Evolutionary conservation across 495 filamentous ascomycete genomes (phyloP), one percentile per base, ranked within the genome.

Genomic region (Immersiella caudata): DNA sequence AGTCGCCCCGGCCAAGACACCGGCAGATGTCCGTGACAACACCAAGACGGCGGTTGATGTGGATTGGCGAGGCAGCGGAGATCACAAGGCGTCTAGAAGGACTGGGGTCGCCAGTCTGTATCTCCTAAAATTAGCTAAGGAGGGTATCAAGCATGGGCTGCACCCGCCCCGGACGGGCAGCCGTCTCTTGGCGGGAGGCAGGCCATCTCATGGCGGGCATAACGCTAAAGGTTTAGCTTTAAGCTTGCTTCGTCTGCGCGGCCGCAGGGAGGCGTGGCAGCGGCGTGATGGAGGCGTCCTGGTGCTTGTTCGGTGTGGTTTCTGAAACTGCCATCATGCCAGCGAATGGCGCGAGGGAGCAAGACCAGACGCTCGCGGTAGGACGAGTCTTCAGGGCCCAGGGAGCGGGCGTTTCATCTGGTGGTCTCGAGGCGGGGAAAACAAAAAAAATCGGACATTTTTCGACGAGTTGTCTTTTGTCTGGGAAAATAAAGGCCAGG

Each of bases 311-410:
- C 40, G 40, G 11, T 55, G 52, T 55, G 21, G 52, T 55, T 55
- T 55, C 52, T 55, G 52, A 55, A 55, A 55, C 52, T n/a, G 21
- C 52, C 52, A 26, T 55, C 52, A 26, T 55, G 52, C 52, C 52
- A 55, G 14, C 14, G 20, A 22, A 11, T 20, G 52, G 52, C 24
- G 25, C 52, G 52, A 55, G 52, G 5, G 6, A 12, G 40, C 5
- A 33, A 33, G 29, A 33, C 29, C 29, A 8, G 29, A 18, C 40
- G 40, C 11, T 46, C 5, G 20, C 20, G 52, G 52, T 55, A n/a
- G 52, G 52, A 55, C 52, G 52, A 55, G n/a, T 55, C 52, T n/a
- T 22, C 52, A 55, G 7, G 21, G 5, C n/a, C 21, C 21, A 22
- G n/a, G 5, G 2, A n/a, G 25, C 52, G 52, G 20, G 7, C 21